Evolutionary conservation across 768 basidiomycete species (phyloP).

Genomic region (Rubroboletus pulcherrimus): DNA sequence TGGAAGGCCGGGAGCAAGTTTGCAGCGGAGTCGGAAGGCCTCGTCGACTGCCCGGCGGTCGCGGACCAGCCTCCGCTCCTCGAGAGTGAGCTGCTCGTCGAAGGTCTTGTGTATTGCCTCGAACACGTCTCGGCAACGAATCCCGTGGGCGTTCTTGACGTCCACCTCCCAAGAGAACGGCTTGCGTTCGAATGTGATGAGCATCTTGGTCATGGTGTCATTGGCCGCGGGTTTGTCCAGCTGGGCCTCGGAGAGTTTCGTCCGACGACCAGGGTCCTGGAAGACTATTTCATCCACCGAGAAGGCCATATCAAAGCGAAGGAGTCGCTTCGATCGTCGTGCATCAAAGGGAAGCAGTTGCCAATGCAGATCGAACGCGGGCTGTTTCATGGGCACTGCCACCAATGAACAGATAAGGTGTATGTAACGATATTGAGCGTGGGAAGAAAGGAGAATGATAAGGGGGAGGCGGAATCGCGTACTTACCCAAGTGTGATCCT

Average conservation of each 20-base stretch:
- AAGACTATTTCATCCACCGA: conserved; percentile 33
- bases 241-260: conserved; percentile 35
- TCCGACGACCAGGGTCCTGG: conserved; percentile 21
- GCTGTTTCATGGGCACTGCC: conserved; percentile 38
- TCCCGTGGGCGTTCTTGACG: conserved; percentile 40
- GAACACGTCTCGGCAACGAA: conserved; percentile 58
- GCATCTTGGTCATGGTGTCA: conserved; percentile 44
- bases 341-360: conserved; percentile 41
- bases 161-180: conserved; percentile 39
- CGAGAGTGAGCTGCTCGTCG: conserved; percentile 39
- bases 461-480: background rate
- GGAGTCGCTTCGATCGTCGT: conserved; percentile 31
- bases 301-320: conserved; percentile 53
- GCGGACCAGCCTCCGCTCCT: conserved; percentile 39
- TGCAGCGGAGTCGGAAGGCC: conserved; percentile 46
- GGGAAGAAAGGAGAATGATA: background rate
- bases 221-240: conserved; percentile 43
- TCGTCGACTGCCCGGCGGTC: conserved; percentile 33
- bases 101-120: conserved; percentile 51
- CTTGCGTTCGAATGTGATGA: conserved; percentile 39
- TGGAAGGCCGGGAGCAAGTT: conserved; percentile 37
- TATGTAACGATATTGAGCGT: background rate
- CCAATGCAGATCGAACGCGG: conserved; percentile 45
- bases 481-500: conserved; percentile 27
- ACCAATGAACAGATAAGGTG: conserved; percentile 29